phyloP scores from a whole-genome alignment of 2,329 filamentous ascomycete species.

The Blumeria graminis region DNA sequence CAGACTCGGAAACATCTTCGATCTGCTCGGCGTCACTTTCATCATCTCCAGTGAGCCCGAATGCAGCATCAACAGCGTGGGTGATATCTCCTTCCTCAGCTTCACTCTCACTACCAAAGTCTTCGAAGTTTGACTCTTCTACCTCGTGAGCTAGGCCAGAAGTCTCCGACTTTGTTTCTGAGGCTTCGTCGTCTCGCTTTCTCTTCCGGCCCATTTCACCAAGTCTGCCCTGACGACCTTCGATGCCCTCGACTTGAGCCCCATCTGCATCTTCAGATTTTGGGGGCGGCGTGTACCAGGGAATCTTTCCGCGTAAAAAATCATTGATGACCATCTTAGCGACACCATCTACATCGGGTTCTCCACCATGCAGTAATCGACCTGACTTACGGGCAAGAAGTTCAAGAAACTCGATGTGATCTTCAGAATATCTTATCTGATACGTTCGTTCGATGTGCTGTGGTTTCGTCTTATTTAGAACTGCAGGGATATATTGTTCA shows the following conservation, averaged over 20 bases:
- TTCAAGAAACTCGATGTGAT: slow-evolving; percentile 65
- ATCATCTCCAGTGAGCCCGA: slow-evolving; percentile 15
- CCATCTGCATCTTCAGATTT: slow-evolving; percentile 26
- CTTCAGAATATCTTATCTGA: slow-evolving; percentile 55
- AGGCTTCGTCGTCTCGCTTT: slow-evolving; percentile 29
- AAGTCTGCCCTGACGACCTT: slow-evolving; percentile 51
- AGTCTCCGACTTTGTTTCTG: slow-evolving; percentile 8
- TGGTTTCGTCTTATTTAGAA: slow-evolving; percentile 57
- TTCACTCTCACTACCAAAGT: slow-evolving; percentile 21
- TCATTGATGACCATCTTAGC: slow-evolving; percentile 95
- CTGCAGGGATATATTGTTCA: slow-evolving; percentile 77
- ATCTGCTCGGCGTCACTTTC: slow-evolving; percentile 11
- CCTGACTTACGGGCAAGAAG: slow-evolving; percentile 70
- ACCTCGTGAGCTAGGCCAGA: slow-evolving; percentile 15
- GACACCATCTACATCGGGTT: slow-evolving; percentile 81
- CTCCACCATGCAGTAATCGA: slow-evolving; percentile 70
- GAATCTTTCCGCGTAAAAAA: slow-evolving; percentile 82
- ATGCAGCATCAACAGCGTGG: slow-evolving; percentile 13
- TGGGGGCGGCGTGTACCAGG: slow-evolving; percentile 80
- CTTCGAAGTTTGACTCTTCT: slow-evolving; percentile 19
- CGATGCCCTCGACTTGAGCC: slow-evolving; percentile 21
- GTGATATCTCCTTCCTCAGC: slow-evolving; percentile 11
- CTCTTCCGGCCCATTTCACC: slow-evolving; percentile 78
- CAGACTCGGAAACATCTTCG: too few species aligned
- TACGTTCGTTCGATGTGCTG: slow-evolving; percentile 88